Evolutionary conservation across 108 stramenopile species (phyloP), one percentile per base, ranked within the genome.

Genomic region (Fragilariopsis cylindrus): DNA sequence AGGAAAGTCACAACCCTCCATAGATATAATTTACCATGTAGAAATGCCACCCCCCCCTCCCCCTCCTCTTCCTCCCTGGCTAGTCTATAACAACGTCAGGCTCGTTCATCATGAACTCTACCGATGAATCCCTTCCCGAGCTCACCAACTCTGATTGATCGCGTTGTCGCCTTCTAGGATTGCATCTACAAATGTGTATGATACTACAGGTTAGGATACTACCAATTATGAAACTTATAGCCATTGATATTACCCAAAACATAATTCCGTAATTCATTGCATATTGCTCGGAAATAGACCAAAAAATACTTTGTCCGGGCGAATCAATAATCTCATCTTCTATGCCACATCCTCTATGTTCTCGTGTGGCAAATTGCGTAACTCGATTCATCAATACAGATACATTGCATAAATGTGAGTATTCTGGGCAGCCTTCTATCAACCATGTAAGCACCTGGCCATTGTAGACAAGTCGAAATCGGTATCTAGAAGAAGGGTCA

Each of bases 401-500:
- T 12, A 76, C 68, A 82, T 90, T 90, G 57, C 92, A 93, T 65
- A 93, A 69, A 1, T 93, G 87, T 0, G 64, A 19, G 30, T 76
- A 81, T 15, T 48, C 55, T 1, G 69, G 76, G 71, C 92, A 93
- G 15, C 77, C 85, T 47, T 85, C 76, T 69, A 93, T 77, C n/a
- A 58, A 57, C 16, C 74, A 70, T 41, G 92, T 94, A 73, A 88
- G 64, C 0, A 89, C 89, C 21, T 85, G 43, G 7, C 92, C 92
- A 75, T 94, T 90, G 85, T 94, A 88, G 19, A 94, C 48, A 13
- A 94, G 57, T 62, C 92, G 90, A 82, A 94, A 91, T 16, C 86
- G 87, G 70, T 71, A 81, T 8, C 81, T 70, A 4, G 50, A 81
- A 57, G 80, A 49, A 78, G 47, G 80, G 49, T 70, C 50, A 4